Conservation (phyloP, 2,329 filamentous ascomycete genomes). For the Microcera coccophila region DNA sequence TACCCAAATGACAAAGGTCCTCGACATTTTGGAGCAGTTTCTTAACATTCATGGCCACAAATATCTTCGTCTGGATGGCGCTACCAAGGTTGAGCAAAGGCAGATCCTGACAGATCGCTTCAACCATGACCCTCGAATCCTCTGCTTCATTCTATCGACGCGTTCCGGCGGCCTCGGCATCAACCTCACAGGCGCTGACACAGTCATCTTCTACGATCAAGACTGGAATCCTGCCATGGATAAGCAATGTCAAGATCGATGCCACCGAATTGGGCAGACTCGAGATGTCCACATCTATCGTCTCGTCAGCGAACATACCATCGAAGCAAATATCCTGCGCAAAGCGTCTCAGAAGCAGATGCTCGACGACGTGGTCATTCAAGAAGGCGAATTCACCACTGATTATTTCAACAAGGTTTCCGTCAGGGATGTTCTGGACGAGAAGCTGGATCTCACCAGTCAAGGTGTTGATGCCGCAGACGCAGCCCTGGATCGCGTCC, state of each 20-base stretch:
- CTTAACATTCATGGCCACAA: slow-evolving; percentile 97
- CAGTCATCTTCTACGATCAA: slow-evolving; percentile 97
- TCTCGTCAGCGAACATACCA: slow-evolving; percentile 87
- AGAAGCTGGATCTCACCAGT: slow-evolving; percentile 48
- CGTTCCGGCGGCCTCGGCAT: slow-evolving; percentile 92
- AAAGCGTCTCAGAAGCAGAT: slow-evolving; percentile 98
- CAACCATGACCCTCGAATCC: slow-evolving; percentile 87
- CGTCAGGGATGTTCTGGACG: slow-evolving; percentile 65
- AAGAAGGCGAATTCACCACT: slow-evolving; percentile 96
- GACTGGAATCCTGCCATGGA: slow-evolving; percentile 99
- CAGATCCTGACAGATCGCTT: slow-evolving; percentile 95
- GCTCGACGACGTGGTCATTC: slow-evolving; percentile 96
- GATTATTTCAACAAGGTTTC: slow-evolving; percentile 85
- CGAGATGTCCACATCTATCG: slow-evolving; percentile 98
- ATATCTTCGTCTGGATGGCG: slow-evolving; percentile 93
- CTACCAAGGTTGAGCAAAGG: slow-evolving; percentile 91
- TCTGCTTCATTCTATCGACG: slow-evolving; percentile 93
- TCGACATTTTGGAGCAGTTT: slow-evolving; percentile 96
- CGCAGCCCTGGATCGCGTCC: slow-evolving; percentile 79
- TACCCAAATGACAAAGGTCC: slow-evolving; percentile 98
- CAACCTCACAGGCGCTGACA: slow-evolving; percentile 94
- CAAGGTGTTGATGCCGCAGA: slow-evolving; percentile 66
- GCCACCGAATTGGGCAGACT: slow-evolving; percentile 95
- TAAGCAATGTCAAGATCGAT: slow-evolving; percentile 96
- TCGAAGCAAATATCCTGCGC: slow-evolving; percentile 94